Conservation (phyloP, 2,329 filamentous ascomycete species). For the Colletotrichum echinochloae region DNA sequence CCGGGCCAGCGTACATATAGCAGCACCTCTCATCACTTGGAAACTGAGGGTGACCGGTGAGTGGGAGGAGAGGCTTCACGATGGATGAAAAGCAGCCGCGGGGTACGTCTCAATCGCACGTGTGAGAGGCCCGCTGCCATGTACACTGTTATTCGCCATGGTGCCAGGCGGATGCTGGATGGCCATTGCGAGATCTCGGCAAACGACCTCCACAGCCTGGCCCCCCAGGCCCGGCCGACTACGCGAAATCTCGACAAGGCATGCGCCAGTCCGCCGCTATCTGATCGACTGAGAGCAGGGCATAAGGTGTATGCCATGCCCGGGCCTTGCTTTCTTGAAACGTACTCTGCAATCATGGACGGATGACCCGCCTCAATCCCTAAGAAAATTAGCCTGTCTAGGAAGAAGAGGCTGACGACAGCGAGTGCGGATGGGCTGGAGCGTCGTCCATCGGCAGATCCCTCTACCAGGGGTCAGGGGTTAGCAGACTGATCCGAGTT, state of each 20-base stretch:
- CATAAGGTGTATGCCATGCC: constrained; percentile 1
- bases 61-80: background rate
- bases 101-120: constrained; percentile 24
- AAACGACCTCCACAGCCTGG: background rate
- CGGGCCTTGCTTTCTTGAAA: constrained; percentile 10
- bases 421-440: background rate
- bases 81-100: constrained; percentile 15
- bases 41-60: background rate
- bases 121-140: background rate
- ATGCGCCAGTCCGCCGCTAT: constrained; percentile 31
- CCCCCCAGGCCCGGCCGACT: constrained; percentile 7
- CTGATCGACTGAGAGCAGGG: constrained; percentile 9
- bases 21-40: constrained; percentile 16
- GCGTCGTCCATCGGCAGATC: constrained; percentile 31
- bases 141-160: constrained; percentile 22
- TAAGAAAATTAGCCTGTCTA: constrained; percentile 3
- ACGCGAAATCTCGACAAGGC: constrained; percentile 23
- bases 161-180: background rate
- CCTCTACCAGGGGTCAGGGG: constrained; percentile 15
- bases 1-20: background rate
- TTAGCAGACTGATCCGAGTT: background rate
- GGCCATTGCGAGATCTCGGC: constrained; percentile 6
- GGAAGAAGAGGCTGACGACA: background rate
- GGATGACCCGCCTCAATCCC: constrained; percentile 7
- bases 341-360: background rate